Conservation (phyloP, 768 basidiomycete genomes). For the Leccinum boreale region DNA sequence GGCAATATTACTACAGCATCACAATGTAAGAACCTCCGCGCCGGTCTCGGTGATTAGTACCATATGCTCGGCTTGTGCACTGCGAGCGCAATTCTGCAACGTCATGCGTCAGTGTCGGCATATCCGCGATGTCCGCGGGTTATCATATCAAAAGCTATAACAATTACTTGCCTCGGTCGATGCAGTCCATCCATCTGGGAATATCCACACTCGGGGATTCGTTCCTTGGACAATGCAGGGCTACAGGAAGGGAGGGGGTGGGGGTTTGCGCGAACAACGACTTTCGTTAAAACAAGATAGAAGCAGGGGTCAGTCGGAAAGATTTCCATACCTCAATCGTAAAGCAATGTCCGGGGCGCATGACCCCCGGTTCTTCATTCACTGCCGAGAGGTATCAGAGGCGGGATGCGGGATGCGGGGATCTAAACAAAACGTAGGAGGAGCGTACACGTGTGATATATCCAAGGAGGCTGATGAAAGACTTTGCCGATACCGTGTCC, state of each 20-base stretch:
- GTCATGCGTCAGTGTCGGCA: neutral
- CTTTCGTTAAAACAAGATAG: no score
- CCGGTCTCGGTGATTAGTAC: constrained; percentile 77
- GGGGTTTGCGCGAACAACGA: no score
- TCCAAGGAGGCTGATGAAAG: constrained; percentile 84
- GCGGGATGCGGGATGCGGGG: neutral
- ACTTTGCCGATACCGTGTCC: constrained; percentile 85
- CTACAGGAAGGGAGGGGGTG: constrained; percentile 30
- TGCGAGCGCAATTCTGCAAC: constrained; percentile 69
- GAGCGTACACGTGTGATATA: constrained; percentile 67
- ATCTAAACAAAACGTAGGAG: neutral
- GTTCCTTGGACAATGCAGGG: constrained; percentile 76
- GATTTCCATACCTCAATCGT: constrained; percentile 72
- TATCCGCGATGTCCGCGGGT: neutral
- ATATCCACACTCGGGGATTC: constrained; percentile 67
- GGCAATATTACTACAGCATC: constrained; percentile 1
- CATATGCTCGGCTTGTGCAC: constrained; percentile 88
- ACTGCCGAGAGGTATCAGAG: constrained; percentile 39
- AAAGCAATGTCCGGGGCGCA: constrained; percentile 86
- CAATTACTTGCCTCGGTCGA: constrained; percentile 65
- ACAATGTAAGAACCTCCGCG: constrained; percentile 71
- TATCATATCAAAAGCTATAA: neutral
- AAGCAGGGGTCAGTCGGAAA: no score
- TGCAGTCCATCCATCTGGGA: constrained; percentile 93
- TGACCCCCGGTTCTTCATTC: constrained; percentile 78